These are phyloP conservation scores for Powellomyces hirtus DNA, from an alignment of 192 early-diverging fungal genomes.

Conservation along the genomic window DNA sequence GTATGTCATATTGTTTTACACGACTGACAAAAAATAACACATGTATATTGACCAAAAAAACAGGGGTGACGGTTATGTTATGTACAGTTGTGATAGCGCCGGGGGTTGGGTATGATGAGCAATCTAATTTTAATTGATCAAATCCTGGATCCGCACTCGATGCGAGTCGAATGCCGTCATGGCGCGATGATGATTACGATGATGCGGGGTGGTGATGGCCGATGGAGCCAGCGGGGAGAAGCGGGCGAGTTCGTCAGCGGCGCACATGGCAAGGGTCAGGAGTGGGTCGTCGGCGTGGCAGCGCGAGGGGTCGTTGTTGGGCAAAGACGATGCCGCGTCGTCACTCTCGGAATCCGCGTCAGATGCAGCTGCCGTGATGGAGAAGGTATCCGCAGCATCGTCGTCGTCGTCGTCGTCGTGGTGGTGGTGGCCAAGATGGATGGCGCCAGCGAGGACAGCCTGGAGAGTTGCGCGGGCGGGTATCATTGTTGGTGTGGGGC, in stretches of 20 bases:
- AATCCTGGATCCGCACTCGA: constrained; percentile 16
- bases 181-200: not conserved
- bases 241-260: constrained; percentile 12
- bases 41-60: too few relatives aligned
- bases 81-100: not conserved
- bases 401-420: not conserved
- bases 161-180: not conserved
- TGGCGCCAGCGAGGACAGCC: constrained; percentile 2
- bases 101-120: not conserved
- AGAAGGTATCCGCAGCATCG: not conserved
- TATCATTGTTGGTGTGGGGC: too few relatives aligned
- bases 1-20: not conserved
- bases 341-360: not conserved
- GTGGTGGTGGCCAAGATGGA: not conserved
- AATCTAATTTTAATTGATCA: constrained; percentile 5
- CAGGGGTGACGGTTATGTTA: not conserved
- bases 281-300: not conserved
- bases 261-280: constrained; percentile 13
- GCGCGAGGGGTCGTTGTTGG: not conserved
- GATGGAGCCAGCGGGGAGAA: not conserved
- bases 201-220: not conserved
- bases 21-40: not conserved
- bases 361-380: not conserved
- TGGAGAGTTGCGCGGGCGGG: not conserved
- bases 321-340: not conserved